Evolutionary conservation across 2,329 filamentous ascomycete species (phyloP).

Genomic region (Dothistroma septosporum): DNA sequence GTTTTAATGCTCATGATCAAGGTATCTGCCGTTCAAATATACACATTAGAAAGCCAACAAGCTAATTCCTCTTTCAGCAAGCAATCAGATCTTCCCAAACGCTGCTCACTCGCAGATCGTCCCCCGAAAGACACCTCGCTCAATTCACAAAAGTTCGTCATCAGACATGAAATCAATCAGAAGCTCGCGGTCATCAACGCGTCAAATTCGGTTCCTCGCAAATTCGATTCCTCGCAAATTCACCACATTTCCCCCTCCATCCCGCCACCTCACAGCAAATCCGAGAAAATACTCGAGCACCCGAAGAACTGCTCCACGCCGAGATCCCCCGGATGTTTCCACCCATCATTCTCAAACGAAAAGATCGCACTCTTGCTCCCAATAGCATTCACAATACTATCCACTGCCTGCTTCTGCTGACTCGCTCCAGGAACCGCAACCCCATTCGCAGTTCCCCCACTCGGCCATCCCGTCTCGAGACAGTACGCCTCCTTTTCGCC

Average conservation of each 20-base stretch:
- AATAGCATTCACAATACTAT: conserved; percentile 61
- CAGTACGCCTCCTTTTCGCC: conserved; percentile 67
- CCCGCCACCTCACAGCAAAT: background rate
- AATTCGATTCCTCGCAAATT: conserved; percentile 3
- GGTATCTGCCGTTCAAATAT: conserved; percentile 1
- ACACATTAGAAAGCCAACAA: background rate
- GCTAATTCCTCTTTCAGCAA: background rate
- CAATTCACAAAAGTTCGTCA: background rate
- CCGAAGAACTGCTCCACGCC: conserved; percentile 80
- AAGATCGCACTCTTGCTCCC: conserved; percentile 75
- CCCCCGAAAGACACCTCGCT: background rate
- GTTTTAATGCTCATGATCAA: too few relatives aligned
- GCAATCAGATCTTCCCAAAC: background rate
- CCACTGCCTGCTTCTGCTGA: conserved; percentile 70
- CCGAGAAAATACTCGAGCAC: conserved; percentile 45
- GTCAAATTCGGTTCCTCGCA: conserved; percentile 1
- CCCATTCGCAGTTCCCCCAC: conserved; percentile 65
- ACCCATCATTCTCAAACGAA: conserved; percentile 72
- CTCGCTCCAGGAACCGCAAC: conserved; percentile 60
- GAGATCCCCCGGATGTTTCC: conserved; percentile 70
- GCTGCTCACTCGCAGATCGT: background rate
- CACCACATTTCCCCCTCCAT: background rate
- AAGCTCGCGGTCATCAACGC: background rate
- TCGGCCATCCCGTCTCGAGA: conserved; percentile 90
- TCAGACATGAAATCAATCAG: background rate